Base-by-base conservation (phyloP, 2,329 filamentous ascomycete genomes). In the Cladosporium sphaerospermum region DNA sequence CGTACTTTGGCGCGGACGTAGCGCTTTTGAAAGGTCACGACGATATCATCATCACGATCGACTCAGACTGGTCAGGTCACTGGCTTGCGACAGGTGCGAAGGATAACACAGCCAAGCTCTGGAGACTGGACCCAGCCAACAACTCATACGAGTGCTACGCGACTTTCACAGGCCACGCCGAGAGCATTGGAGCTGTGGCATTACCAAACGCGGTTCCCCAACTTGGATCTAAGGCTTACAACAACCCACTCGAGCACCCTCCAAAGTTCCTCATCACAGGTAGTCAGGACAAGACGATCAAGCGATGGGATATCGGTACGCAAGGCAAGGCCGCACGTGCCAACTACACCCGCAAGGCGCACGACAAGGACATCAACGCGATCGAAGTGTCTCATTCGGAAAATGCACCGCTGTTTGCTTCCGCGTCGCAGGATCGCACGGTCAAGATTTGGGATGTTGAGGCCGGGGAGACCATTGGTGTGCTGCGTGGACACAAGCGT, bases 301-400 rank as follows among this genome's bases (percentile, higher is more conserved):
- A 99, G 74, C 85, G 87, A 61, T 96, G 93, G 89, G 88, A 96
- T 56, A 83, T 92, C 18, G 81, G 59, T 13, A 41, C 61, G 2
- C 54, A 65, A 52, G 54, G 65, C 56, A 78, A 79, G 54, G 77
- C 79, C 9, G 73, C 83, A 9, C 76, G 83, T 61, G 89, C 89
- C 39, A 73, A 84, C 4, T 99, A 88, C 69, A 97, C 93, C 1
- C 82, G 93, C 53, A 95, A 96, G 70, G 93, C 93, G 1, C 93
- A 99, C 71, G 93, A 99, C 66, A 99, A 99, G 68, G 93, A 99
- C 61, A 99, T 99, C 71, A 99, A 99, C 63, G 90, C 93, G 2
- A 81, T 99, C 47, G 89, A 95, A 59, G 78, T 93, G 9, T 68
- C 66, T 6, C 62, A 63, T 50, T 88, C 90, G 58, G 79, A 83